Base-by-base conservation (phyloP, 2,329 filamentous ascomycete genomes). In the Dichotomopilus funicola region DNA sequence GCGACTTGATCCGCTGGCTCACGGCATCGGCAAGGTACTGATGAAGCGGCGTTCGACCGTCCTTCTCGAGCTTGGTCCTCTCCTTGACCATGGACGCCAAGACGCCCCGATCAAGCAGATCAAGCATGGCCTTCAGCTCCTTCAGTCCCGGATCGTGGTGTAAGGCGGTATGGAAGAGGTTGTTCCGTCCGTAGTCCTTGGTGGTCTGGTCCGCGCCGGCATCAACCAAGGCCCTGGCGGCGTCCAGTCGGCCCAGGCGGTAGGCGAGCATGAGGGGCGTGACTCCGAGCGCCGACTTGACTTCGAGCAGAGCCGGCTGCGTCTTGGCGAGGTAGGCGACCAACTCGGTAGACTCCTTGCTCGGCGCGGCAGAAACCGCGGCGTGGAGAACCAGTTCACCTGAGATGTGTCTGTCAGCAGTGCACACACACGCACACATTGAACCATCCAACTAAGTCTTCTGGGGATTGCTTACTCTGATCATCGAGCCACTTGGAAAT, bases 191-290 rank as follows among this genome's bases (percentile, higher is more conserved):
- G 8, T 71, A 71, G 64, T 89, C 85, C 31, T 83, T 83, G 37
- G 72, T 72, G 1, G 81, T 80, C 65, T 89, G 85, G 64, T 94
- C 82, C 2, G 88, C 87, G 3, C 87, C 88, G 33, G 79, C 81
- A 1, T 78, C 73, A 50, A 92, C 76, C 38, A 95, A 76, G 0
- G 82, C 73, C 63, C 81, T 80, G 12, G 79, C 78, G 19, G 79
- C 78, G 1, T 81, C 72, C 12, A 76, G 62, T 19, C 79, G 77
- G 9, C 79, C 77, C 3, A 81, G 70, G 2, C 75, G 70, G 59
- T 84, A 86, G 1, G 89, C 88, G 8, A 89, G 67, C 54, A 84
- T 78, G 1, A 95, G 74, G 1, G 89, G 88, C 0, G 88, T 91
- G 50, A 78, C 72, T 0, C 82, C 82, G 6, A 72, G 65, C 1